Evolutionary conservation across 331 rosid genomes (phyloP), one percentile per base, ranked within the genome.

Genomic region (Acacia concinna): DNA sequence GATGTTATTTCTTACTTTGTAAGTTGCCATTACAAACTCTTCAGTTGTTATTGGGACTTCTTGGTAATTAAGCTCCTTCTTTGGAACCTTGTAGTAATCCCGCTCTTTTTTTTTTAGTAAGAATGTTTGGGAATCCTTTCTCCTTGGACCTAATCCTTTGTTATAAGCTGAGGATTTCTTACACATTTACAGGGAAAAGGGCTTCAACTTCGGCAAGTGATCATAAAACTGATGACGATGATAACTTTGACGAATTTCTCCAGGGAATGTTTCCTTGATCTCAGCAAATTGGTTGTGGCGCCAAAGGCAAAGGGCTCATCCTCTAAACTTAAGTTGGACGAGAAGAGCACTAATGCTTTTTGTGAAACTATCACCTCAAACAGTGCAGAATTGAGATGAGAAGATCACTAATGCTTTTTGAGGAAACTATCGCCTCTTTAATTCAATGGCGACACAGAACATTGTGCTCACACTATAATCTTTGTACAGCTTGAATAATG

Each of bases 251-350:
- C 4, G 97, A 90, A 84, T 92, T 79, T 88, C 94, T 94, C 12
- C 89, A 89, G 89, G 98, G 92, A 73, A 90, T 94, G 97, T 94
- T 94, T 84, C 98, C 90, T 52, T 94, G 88, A 91, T 34, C 46
- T 21, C 21, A 49, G 57, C 81, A 56, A 71, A 72, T 52, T 69
- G 63, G 46, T 40, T 43, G 56, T 66, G 41, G 72, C 34, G 67
- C 15, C 21, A 32, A 13, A 44, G 51, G 51, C 51, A 11, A 44
- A 13, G 47, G 51, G 40, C 54, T 66, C 56, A 20, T 68, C 84
- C 43, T 31, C 21, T 30, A 40, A 17, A 4, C 41, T 75, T 15
- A 76, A 72, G 66, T 20, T 60, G 62, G 47, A 2, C 63, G 27
- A n/a, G 54, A 34, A 13, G n/a, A n/a, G n/a, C n/a, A n/a, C n/a